Evolutionary conservation across 2,329 filamentous ascomycete species (phyloP).

Genomic region (Grosmannia serpens): DNA sequence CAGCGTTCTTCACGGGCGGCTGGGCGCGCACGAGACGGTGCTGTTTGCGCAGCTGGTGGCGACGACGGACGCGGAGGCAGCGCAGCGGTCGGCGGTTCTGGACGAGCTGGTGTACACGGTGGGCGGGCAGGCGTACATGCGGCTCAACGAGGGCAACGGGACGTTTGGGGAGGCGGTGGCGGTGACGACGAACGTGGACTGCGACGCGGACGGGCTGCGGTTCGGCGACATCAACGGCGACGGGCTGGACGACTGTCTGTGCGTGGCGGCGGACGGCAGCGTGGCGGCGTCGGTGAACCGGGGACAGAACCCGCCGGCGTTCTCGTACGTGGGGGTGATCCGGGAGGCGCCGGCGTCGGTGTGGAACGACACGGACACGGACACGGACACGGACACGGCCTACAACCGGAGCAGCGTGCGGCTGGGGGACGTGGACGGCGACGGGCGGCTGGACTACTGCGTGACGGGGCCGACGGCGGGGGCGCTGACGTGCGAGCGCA

Average conservation of each 20-base stretch:
- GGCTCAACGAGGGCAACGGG: neutral
- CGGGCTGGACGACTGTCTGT: neutral
- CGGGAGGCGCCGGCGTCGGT: neutral
- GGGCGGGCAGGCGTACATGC: neutral
- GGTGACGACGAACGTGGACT: neutral
- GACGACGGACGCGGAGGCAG: neutral
- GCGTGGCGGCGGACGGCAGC: neutral
- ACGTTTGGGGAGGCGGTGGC: neutral
- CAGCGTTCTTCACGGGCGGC: neutral
- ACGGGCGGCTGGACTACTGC: slow-evolving; percentile 11
- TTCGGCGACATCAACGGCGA: neutral
- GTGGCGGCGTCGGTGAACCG: neutral
- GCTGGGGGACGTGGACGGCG: slow-evolving; percentile 11
- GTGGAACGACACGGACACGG: too few species aligned
- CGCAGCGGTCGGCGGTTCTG: neutral
- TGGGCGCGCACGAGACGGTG: neutral
- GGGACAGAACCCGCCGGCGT: neutral
- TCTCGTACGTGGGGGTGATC: neutral
- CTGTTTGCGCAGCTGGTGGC: neutral
- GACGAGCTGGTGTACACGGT: neutral
- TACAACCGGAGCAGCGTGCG: neutral
- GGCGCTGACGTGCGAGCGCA: slow-evolving; percentile 18
- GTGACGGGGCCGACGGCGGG: neutral
- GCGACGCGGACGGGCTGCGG: neutral
- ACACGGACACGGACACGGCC: neutral